Percentiles rank a stretch among this genome's conserved stretches.
phyloP scores from a whole-genome alignment of 1,284 basidiomycete species.

The Agroathelia rolfsii region DNA sequence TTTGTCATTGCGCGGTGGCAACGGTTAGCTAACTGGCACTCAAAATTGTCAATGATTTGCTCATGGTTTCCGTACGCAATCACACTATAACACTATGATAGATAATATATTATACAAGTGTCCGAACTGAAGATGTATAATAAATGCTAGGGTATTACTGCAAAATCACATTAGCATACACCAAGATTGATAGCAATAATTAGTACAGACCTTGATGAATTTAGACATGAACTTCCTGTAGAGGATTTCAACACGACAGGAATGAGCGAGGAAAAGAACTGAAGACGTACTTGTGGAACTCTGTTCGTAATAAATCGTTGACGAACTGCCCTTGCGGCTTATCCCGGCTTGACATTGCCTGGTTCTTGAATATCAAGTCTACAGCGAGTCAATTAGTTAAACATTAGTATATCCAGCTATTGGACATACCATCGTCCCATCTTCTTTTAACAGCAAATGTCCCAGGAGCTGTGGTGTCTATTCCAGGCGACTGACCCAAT shows the following conservation, averaged over 20 bases:
- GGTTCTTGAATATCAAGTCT: constrained; percentile 97
- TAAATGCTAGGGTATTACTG: too few species aligned
- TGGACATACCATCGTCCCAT: constrained; percentile 81
- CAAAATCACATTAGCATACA: too few species aligned
- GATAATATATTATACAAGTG: too few species aligned
- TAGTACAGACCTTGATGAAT: constrained; percentile 76
- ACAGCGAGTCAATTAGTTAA: constrained; percentile 7
- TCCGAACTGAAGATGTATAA: too few species aligned
- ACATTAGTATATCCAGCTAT: background rate
- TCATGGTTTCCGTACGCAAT: too few species aligned
- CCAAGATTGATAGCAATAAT: too few species aligned
- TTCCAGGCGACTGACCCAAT: constrained; percentile 56
- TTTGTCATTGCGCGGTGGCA: too few species aligned
- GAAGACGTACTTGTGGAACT: constrained; percentile 77
- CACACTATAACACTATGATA: too few species aligned
- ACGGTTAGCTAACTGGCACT: too few species aligned
- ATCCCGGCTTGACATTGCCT: constrained; percentile 61
- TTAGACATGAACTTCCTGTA: constrained; percentile 69
- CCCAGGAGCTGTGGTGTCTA: constrained; percentile 70
- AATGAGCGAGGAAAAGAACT: constrained; percentile 3
- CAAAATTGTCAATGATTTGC: too few species aligned
- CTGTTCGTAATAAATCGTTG: constrained; percentile 85
- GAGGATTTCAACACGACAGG: constrained; percentile 10
- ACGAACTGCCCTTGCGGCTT: constrained; percentile 78
- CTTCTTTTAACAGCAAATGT: constrained; percentile 86